Evolutionary conservation across 2,329 filamentous ascomycete species (phyloP).

Genomic region (Botrytis medusae): DNA sequence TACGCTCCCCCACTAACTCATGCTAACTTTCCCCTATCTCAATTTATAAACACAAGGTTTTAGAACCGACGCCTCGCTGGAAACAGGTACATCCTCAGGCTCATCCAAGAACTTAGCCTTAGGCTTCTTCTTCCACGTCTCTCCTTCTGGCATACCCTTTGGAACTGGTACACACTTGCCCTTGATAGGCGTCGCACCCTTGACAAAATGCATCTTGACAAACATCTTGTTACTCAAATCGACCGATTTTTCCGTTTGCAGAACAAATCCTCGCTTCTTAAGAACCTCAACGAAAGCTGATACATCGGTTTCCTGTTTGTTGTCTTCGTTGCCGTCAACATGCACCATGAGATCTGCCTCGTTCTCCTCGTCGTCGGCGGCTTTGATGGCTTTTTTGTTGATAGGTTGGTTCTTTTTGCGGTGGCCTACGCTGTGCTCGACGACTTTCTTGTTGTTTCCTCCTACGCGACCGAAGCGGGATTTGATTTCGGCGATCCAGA

Average conservation of each 20-base stretch:
- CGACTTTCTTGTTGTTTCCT: slow-evolving; percentile 47
- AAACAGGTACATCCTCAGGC: slow-evolving; percentile 56
- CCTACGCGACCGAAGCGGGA: slow-evolving; percentile 73
- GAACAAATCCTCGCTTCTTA: slow-evolving; percentile 76
- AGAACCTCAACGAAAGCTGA: slow-evolving; percentile 83
- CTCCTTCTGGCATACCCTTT: slow-evolving; percentile 50
- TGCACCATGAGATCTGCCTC: slow-evolving; percentile 64
- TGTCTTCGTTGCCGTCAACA: slow-evolving; percentile 66
- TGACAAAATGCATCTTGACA: slow-evolving; percentile 93
- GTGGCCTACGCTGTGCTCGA: slow-evolving; percentile 71
- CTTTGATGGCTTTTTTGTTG: slow-evolving; percentile 46
- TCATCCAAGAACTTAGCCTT: slow-evolving; percentile 76
- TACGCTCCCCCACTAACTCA: background rate
- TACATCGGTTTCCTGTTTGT: slow-evolving; percentile 77
- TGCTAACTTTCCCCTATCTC: slow-evolving; percentile 43
- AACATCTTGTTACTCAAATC: slow-evolving; percentile 97
- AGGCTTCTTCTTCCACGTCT: slow-evolving; percentile 66
- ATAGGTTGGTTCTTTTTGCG: slow-evolving; percentile 52
- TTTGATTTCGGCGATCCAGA: slow-evolving; percentile 98
- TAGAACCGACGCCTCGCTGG: slow-evolving; percentile 64
- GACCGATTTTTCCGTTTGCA: slow-evolving; percentile 64
- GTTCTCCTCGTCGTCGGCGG: slow-evolving; percentile 48
- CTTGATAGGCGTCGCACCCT: slow-evolving; percentile 70
- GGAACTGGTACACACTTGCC: slow-evolving; percentile 66
- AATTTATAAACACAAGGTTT: slow-evolving; percentile 98